A percentile compares a stretch with the other conserved stretches of the same genome.
phyloP scores from a whole-genome alignment of 108 stramenopile species.

The Nitzschia inconspicua region DNA sequence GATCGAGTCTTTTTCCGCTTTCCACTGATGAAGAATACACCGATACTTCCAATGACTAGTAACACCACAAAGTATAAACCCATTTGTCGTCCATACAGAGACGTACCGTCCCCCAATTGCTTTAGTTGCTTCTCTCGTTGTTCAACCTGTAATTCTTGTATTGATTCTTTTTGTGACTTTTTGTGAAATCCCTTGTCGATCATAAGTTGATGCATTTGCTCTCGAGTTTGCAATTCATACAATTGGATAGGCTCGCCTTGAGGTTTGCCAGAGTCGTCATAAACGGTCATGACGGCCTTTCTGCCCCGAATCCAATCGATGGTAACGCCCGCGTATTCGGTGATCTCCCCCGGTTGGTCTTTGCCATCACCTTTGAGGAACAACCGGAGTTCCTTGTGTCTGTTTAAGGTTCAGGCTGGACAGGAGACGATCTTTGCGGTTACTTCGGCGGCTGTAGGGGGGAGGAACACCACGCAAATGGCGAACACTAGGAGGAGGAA shows the following conservation, averaged over 20 bases:
- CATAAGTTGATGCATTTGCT: conserved; percentile 60
- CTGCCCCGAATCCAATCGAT: conserved; percentile 27
- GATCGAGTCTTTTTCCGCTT: too few relatives aligned
- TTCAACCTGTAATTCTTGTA: conserved; percentile 3
- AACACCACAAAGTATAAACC: not conserved
- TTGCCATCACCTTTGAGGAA: conserved; percentile 24
- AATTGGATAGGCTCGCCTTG: conserved; percentile 40
- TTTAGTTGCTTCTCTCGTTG: conserved; percentile 6
- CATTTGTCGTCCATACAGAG: not conserved
- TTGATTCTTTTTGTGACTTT: conserved; percentile 7
- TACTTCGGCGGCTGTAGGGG: not conserved
- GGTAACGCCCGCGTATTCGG: conserved; percentile 15
- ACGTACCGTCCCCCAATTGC: not conserved
- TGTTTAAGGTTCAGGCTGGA: conserved; percentile 30
- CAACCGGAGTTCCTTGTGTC: conserved; percentile 12
- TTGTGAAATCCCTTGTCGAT: conserved; percentile 53
- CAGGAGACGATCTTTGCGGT: conserved; percentile 21
- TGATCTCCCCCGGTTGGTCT: conserved; percentile 9
- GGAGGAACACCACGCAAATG: too few relatives aligned
- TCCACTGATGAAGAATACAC: too few relatives aligned
- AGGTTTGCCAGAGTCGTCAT: conserved; percentile 6
- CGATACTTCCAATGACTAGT: not conserved
- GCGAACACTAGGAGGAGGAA: too few relatives aligned
- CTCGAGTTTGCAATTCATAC: conserved; percentile 50
- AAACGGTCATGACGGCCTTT: conserved; percentile 16